phyloP scores from a whole-genome alignment of 192 early-diverging fungal species.

The Coemansia sp. region DNA sequence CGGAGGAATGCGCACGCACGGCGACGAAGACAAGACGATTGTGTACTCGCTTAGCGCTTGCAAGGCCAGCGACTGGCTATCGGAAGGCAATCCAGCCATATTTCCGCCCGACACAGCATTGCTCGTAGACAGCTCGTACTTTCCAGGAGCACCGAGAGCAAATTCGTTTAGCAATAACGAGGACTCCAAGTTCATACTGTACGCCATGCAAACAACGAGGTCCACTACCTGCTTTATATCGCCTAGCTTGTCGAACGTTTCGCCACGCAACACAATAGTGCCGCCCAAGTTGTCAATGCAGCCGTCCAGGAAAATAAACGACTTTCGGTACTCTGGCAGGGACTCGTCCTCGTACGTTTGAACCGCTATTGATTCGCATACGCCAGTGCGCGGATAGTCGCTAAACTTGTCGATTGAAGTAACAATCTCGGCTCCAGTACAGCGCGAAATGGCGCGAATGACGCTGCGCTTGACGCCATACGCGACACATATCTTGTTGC shows the following conservation, averaged over 20 bases:
- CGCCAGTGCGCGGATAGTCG: slow-evolving; percentile 72
- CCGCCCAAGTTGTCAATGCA: slow-evolving; percentile 80
- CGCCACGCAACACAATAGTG: slow-evolving; percentile 92
- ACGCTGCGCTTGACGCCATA: slow-evolving; percentile 87
- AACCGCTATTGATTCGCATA: slow-evolving; percentile 76
- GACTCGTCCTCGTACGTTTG: slow-evolving; percentile 82
- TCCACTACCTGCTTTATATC: slow-evolving; percentile 83
- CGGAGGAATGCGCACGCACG: slow-evolving; percentile 82
- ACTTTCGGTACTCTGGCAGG: slow-evolving; percentile 81
- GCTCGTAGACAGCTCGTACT: slow-evolving; percentile 22
- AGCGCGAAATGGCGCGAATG: slow-evolving; percentile 85
- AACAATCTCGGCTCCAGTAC: slow-evolving; percentile 83
- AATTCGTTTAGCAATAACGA: slow-evolving; percentile 79
- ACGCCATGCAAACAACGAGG: slow-evolving; percentile 83
- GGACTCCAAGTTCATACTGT: slow-evolving; percentile 88
- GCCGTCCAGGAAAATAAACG: slow-evolving; percentile 89
- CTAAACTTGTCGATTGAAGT: slow-evolving; percentile 82
- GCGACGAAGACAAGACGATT: slow-evolving; percentile 87
- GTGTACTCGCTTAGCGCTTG: slow-evolving; percentile 66
- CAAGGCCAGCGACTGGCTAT: slow-evolving; percentile 35
- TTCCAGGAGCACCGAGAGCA: slow-evolving; percentile 60
- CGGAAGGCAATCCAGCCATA: not conserved
- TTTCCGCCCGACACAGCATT: not conserved
- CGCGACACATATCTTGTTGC: slow-evolving; percentile 77
- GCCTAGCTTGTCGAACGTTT: slow-evolving; percentile 62